Evolutionary conservation across 352 stramenopile genomes (phyloP).

Genomic region (Phytopythium boreale): DNA sequence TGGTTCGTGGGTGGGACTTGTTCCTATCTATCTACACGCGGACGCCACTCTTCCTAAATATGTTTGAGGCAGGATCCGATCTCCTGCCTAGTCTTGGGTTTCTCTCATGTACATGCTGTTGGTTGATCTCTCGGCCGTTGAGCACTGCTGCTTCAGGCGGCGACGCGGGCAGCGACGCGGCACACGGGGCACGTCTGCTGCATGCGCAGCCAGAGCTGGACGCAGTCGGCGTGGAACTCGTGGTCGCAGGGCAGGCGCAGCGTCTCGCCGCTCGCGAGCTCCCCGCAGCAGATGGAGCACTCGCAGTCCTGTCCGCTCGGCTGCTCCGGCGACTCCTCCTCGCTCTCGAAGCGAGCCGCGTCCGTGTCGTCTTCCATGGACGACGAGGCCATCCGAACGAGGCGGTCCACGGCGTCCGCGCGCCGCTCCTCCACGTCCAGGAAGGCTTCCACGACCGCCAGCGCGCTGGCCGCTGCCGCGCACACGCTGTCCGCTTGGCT

Average conservation of each 20-base stretch:
- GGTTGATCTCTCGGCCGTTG: neutral
- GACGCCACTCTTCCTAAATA: slow-evolving; percentile 1
- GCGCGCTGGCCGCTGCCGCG: slow-evolving; percentile 26
- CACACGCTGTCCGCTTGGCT: slow-evolving; percentile 34
- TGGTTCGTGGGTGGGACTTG: neutral
- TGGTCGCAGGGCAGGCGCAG: slow-evolving; percentile 57
- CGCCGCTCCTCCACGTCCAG: slow-evolving; percentile 37
- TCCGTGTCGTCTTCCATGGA: slow-evolving; percentile 8
- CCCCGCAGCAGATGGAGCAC: slow-evolving; percentile 65
- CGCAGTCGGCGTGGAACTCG: slow-evolving; percentile 60
- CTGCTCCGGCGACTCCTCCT: slow-evolving; percentile 4
- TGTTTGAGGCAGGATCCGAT: neutral
- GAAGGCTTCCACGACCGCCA: slow-evolving; percentile 47
- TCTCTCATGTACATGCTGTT: neutral
- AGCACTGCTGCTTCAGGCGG: neutral
- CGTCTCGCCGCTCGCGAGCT: slow-evolving; percentile 42
- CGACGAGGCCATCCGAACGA: slow-evolving; percentile 15
- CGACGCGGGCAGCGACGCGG: slow-evolving; percentile 15
- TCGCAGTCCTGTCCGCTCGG: slow-evolving; percentile 13
- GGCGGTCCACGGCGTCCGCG: slow-evolving; percentile 23
- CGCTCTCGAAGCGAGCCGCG: slow-evolving; percentile 10
- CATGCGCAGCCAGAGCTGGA: slow-evolving; percentile 65
- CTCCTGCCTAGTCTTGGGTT: neutral
- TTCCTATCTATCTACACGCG: neutral
- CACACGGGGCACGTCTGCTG: slow-evolving; percentile 75